Evolutionary conservation across 2,329 filamentous ascomycete genomes (phyloP).

Genomic region (Furcasterigmium furcatum): DNA sequence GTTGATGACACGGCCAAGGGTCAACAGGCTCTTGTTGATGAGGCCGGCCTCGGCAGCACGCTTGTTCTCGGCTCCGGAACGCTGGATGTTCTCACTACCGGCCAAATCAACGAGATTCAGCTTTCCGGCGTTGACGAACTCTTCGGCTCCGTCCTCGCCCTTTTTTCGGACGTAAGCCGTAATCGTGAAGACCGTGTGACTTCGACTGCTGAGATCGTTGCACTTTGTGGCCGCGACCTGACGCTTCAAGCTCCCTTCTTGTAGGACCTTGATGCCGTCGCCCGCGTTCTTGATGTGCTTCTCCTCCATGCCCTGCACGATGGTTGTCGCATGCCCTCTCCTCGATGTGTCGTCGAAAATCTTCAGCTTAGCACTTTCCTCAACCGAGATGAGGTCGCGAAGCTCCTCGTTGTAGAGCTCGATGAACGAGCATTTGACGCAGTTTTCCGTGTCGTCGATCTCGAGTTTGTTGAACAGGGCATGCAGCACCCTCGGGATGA

Average conservation of each 20-base stretch:
- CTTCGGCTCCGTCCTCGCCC: constrained; percentile 81
- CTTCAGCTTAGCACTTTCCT: constrained; percentile 84
- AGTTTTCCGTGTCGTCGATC: constrained; percentile 73
- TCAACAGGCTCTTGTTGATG: constrained; percentile 97
- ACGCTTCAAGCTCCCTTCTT: constrained; percentile 85
- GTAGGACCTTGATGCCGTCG: constrained; percentile 84
- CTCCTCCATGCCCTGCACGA: constrained; percentile 98
- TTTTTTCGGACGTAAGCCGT: constrained; percentile 85
- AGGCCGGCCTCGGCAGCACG: constrained; percentile 90
- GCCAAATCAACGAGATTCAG: constrained; percentile 95
- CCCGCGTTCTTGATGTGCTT: constrained; percentile 82
- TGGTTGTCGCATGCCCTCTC: constrained; percentile 77
- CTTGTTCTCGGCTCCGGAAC: constrained; percentile 97
- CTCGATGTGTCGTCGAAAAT: constrained; percentile 90
- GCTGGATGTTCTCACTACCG: constrained; percentile 95
- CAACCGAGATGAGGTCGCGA: constrained; percentile 78
- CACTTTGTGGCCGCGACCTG: constrained; percentile 99
- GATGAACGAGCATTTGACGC: constrained; percentile 97
- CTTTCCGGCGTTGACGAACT: constrained; percentile 87
- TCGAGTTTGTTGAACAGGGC: constrained; percentile 84
- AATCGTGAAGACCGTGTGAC: constrained; percentile 96
- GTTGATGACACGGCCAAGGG: constrained; percentile 94
- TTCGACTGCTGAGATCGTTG: constrained; percentile 95
- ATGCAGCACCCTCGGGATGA: constrained; percentile 88
- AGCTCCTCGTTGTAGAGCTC: constrained; percentile 98